Percentiles rank a stretch among this genome's conserved stretches.
Evolutionary conservation across 1,139 yeast genomes (phyloP).

Genomic region (Blastobotrys buckinghamii): DNA sequence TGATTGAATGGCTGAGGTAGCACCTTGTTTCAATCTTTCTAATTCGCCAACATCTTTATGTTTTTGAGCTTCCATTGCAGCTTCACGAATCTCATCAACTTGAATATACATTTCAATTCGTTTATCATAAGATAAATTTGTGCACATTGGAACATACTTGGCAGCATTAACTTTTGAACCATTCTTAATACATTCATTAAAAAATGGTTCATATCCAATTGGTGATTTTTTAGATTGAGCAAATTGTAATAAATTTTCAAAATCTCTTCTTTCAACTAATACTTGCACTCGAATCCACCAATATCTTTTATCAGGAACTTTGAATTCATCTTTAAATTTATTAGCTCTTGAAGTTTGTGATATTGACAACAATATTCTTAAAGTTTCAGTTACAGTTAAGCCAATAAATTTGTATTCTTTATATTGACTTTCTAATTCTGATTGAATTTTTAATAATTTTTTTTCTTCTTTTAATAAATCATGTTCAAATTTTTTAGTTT

Average conservation of each 20-base stretch:
- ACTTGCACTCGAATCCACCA: slow-evolving; percentile 59
- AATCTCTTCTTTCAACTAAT: slow-evolving; percentile 47
- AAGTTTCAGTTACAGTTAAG: slow-evolving; percentile 50
- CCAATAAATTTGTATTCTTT: slow-evolving; percentile 46
- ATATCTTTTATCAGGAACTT: slow-evolving; percentile 55
- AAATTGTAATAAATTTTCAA: slow-evolving; percentile 53
- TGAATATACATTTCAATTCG: slow-evolving; percentile 46
- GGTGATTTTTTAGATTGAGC: slow-evolving; percentile 53
- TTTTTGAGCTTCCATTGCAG: slow-evolving; percentile 55
- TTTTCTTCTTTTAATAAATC: slow-evolving; percentile 44
- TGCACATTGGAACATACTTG: slow-evolving; percentile 36
- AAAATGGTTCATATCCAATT: slow-evolving; percentile 67
- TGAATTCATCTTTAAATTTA: slow-evolving; percentile 55
- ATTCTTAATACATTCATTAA: slow-evolving; percentile 44
- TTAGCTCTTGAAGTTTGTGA: slow-evolving; percentile 56
- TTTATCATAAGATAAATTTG: slow-evolving; percentile 33
- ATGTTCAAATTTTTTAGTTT: slow-evolving; percentile 28
- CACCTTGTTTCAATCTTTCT: slow-evolving; percentile 33
- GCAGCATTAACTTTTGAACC: slow-evolving; percentile 45
- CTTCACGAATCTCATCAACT: slow-evolving; percentile 50
- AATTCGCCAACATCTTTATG: slow-evolving; percentile 47
- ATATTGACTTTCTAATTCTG: slow-evolving; percentile 49
- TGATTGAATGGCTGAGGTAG: slow-evolving; percentile 30
- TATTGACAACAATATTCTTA: slow-evolving; percentile 48
- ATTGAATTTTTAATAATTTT: slow-evolving; percentile 47